phyloP scores from a whole-genome alignment of 2,329 filamentous ascomycete genomes.

The Davidsoniella virescens region DNA sequence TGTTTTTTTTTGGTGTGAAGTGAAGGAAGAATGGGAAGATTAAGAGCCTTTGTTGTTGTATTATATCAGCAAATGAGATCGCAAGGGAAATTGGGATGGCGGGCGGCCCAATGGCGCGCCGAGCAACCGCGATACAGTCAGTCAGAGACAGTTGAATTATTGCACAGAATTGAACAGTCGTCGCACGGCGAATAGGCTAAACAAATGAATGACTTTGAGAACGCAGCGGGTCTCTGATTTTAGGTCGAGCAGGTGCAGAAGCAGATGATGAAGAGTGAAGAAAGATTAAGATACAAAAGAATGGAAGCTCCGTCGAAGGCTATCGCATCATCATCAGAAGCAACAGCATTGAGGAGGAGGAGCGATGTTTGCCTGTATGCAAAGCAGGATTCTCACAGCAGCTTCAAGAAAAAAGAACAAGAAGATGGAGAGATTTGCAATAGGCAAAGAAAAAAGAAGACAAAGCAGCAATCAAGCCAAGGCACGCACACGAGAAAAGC shows the following conservation, averaged over 20 bases:
- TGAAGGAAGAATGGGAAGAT: not conserved
- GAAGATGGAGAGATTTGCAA: slow-evolving; percentile 3
- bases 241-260: not conserved
- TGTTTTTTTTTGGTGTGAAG: not conserved
- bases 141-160: not conserved
- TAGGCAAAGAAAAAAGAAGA: slow-evolving; percentile 11
- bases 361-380: slow-evolving; percentile 8
- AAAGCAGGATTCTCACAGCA: slow-evolving; percentile 4
- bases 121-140: slow-evolving; percentile 2
- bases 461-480: slow-evolving; percentile 7
- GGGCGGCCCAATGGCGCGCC: slow-evolving; percentile 10
- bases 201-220: not conserved
- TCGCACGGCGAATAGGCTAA: slow-evolving; percentile 12
- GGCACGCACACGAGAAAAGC: not conserved
- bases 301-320: slow-evolving; percentile 5
- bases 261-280: slow-evolving; percentile 1
- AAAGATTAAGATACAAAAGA: slow-evolving; percentile 10
- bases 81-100: slow-evolving; percentile 10
- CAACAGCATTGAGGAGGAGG: slow-evolving; percentile 1
- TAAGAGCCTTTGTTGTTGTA: not conserved
- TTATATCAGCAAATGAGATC: not conserved
- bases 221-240: not conserved
- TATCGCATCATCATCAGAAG: not conserved
- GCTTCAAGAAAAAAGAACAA: slow-evolving; percentile 10
- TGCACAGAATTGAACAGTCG: slow-evolving; percentile 3